Base-by-base conservation (phyloP, 495 filamentous ascomycete species). In the Penicillium canariense region DNA sequence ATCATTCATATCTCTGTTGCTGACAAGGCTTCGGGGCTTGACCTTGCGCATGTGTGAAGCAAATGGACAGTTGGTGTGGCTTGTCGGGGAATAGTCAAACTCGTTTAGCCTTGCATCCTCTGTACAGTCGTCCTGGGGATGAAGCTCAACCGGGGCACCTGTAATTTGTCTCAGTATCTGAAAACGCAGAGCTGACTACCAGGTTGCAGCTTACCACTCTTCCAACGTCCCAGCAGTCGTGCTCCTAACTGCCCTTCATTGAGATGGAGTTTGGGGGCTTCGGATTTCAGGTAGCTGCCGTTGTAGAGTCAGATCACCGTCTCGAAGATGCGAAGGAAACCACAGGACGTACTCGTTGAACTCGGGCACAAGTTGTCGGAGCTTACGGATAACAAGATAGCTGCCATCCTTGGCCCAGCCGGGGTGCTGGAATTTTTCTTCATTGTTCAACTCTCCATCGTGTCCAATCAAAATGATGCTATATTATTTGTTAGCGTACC, bases 21-120 rank as follows among this genome's bases (percentile, higher is more conserved):
- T 56, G 7, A 75, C 43, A 45, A 74, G 68, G 30, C 47, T 55
- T 43, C 72, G 64, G 9, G 70, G 72, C 48, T 74, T 75, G 8
- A 60, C 68, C 68, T 77, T 74, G 56, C 73, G 72, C 27, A 69
- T 68, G 46, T 77, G 73, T 12, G 73, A 73, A 6, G 71, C 68
- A 48, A 73, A 72, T 20, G 73, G 73, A 46, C 73, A 77, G 23
- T 60, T 54, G 8, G 47, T 54, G 46, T 75, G 65, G 5, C 50
- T 54, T 6, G 55, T 34, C 4, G 27, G n/a, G 47, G 52, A 44
- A 25, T 60, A 60, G 28, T 55, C 47, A 45, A 74, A 68, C 32
- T 69, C 50, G 64, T 72, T 66, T 22, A 59, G 62, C 40, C 54
- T 62, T 7, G 54, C 72, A n/a, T 73, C 43, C 4, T 31, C 48